phyloP scores from a whole-genome alignment of 768 basidiomycete species.

The Leccinum sublutescens region DNA sequence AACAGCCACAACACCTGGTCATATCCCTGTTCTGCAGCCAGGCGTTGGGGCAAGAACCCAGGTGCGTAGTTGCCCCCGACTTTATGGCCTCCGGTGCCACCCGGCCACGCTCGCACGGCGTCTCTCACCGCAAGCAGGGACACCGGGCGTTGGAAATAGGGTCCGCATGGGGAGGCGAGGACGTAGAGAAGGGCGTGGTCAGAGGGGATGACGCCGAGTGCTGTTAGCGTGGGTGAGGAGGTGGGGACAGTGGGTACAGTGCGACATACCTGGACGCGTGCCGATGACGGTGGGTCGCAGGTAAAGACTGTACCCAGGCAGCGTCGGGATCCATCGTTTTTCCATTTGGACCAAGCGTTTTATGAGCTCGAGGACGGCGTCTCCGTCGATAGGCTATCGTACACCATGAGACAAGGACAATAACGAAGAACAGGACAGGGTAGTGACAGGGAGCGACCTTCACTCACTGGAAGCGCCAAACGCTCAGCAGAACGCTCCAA shows the following conservation, averaged over 20 bases:
- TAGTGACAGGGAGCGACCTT: background rate
- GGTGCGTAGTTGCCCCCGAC: conserved; percentile 67
- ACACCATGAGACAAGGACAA: no score
- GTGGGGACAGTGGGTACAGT: background rate
- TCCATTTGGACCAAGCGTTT: conserved; percentile 72
- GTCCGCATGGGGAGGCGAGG: conserved; percentile 62
- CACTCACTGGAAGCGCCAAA: conserved; percentile 66
- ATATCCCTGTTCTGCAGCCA: conserved; percentile 66
- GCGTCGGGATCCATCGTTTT: conserved; percentile 78
- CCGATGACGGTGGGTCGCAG: conserved; percentile 76
- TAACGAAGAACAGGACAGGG: background rate
- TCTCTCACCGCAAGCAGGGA: conserved; percentile 64
- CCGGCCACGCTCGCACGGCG: conserved; percentile 78
- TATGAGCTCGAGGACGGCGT: conserved; percentile 48
- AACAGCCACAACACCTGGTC: conserved; percentile 79
- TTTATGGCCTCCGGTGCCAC: conserved; percentile 66
- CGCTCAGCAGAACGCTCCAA: conserved; percentile 67
- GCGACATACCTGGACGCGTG: conserved; percentile 37
- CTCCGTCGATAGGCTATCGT: conserved; percentile 42
- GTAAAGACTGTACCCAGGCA: conserved; percentile 78
- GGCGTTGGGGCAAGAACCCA: conserved; percentile 59
- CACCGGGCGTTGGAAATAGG: conserved; percentile 54
- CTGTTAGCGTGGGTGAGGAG: conserved; percentile 20
- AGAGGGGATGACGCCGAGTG: conserved; percentile 70
- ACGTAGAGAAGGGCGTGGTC: conserved; percentile 84